phyloP scores from a whole-genome alignment of 164 flowering plant genomes.

The Paratinospora sagittata region DNA sequence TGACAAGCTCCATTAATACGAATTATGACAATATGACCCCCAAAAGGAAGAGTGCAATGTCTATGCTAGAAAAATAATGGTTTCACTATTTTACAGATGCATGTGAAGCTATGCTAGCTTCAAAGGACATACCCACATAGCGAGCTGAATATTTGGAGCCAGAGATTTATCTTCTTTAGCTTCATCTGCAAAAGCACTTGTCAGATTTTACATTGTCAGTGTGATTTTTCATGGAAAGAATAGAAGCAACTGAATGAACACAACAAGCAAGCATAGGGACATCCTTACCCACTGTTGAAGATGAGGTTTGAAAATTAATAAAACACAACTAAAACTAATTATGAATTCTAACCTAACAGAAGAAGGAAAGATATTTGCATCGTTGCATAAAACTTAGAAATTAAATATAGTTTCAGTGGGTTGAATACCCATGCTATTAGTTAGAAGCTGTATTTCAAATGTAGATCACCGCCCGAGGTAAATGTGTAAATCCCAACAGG shows the following conservation, averaged over 20 bases:
- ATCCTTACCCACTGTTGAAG: neutral
- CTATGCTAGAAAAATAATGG: too few species aligned
- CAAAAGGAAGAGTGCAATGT: neutral
- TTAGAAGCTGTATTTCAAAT: neutral
- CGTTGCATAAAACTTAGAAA: neutral
- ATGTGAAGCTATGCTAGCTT: neutral
- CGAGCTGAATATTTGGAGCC: slow-evolving; percentile 66
- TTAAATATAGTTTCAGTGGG: neutral
- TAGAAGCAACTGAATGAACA: neutral
- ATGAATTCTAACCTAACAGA: neutral
- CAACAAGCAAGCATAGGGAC: neutral
- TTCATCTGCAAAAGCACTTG: slow-evolving; percentile 22
- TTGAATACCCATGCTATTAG: neutral
- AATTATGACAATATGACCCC: neutral
- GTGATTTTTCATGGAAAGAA: neutral
- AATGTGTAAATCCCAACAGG: too few species aligned
- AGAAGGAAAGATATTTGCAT: neutral
- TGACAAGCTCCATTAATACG: neutral
- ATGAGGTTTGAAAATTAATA: neutral
- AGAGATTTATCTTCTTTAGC: slow-evolving; percentile 38
- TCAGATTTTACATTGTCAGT: neutral
- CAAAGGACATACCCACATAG: slow-evolving; percentile 85
- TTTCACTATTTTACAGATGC: neutral
- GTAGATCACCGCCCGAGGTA: neutral
- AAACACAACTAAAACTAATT: neutral